These are phyloP conservation scores for Paspalum vaginatum DNA, from an alignment of 176 grass and related monocot species.

Conservation along the genomic window DNA sequence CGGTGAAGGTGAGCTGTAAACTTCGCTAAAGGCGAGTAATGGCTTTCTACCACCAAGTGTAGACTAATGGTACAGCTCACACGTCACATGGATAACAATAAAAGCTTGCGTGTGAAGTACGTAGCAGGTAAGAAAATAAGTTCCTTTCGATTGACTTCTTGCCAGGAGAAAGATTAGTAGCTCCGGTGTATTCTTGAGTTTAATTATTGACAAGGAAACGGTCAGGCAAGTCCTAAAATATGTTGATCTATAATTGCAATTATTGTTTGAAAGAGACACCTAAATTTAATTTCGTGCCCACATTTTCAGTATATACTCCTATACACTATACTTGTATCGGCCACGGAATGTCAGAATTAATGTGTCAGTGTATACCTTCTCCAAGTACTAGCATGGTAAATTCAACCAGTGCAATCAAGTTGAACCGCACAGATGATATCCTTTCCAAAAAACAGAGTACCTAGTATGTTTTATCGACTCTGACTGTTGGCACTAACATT, in stretches of 20 bases:
- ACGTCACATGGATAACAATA: slow-evolving; percentile 3
- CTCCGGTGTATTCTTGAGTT: not conserved
- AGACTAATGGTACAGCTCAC: slow-evolving; percentile 3
- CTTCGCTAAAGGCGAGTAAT: slow-evolving; percentile 24
- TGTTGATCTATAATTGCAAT: too few species aligned
- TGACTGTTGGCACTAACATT: not conserved
- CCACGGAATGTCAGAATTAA: not conserved
- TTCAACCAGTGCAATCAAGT: not conserved
- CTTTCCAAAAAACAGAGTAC: not conserved
- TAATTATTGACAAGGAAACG: not conserved
- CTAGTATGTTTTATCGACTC: not conserved
- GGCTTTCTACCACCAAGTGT: not conserved
- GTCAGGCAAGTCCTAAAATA: not conserved
- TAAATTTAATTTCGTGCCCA: not conserved
- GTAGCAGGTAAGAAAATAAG: not conserved
- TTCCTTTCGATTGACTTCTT: not conserved
- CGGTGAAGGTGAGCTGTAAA: not conserved
- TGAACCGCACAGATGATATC: not conserved
- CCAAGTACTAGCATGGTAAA: not conserved
- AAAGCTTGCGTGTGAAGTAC: not conserved
- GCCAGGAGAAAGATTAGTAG: too few species aligned
- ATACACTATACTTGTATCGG: not conserved
- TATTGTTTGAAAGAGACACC: not conserved
- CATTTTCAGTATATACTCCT: not conserved
- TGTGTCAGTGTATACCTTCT: not conserved